A percentile compares a stretch with the other conserved stretches of the same genome.
Evolutionary conservation across 768 basidiomycete species (phyloP).

Genomic region (Russula lepida): DNA sequence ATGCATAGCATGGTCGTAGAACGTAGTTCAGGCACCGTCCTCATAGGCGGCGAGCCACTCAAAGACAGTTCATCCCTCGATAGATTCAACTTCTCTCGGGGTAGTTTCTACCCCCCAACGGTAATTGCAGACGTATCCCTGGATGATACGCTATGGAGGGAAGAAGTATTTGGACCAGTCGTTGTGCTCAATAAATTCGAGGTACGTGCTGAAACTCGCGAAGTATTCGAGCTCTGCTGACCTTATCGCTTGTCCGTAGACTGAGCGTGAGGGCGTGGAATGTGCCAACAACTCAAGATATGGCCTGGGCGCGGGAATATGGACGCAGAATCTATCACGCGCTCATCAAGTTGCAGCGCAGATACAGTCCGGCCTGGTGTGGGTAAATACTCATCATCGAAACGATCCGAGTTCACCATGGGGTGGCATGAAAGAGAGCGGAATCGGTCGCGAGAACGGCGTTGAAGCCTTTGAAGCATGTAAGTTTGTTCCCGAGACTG

Average conservation of each 20-base stretch:
- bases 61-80: constrained; percentile 55
- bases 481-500: constrained; percentile 30
- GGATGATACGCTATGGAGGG: constrained; percentile 63
- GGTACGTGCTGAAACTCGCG: constrained; percentile 27
- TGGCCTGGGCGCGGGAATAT: constrained; percentile 73
- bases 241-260: constrained; percentile 26
- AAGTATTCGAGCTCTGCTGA: neutral
- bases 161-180: constrained; percentile 86
- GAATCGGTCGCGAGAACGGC: constrained; percentile 82
- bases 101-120: constrained; percentile 76
- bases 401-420: constrained; percentile 88
- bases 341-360: constrained; percentile 65
- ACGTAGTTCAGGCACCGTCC: constrained; percentile 38
- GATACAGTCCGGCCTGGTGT: constrained; percentile 71
- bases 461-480: constrained; percentile 73
- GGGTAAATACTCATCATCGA: constrained; percentile 86
- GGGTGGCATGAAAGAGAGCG: constrained; percentile 89
- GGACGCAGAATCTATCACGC: constrained; percentile 66
- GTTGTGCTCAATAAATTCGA: constrained; percentile 53
- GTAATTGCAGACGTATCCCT: constrained; percentile 51
- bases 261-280: constrained; percentile 53
- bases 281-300: constrained; percentile 75
- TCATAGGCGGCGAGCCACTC: constrained; percentile 63
- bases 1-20: constrained; percentile 50
- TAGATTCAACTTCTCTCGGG: constrained; percentile 58